These are phyloP conservation scores for Tolypocladium endophyticum DNA, from an alignment of 2,329 filamentous ascomycete genomes.

Conservation along the genomic window DNA sequence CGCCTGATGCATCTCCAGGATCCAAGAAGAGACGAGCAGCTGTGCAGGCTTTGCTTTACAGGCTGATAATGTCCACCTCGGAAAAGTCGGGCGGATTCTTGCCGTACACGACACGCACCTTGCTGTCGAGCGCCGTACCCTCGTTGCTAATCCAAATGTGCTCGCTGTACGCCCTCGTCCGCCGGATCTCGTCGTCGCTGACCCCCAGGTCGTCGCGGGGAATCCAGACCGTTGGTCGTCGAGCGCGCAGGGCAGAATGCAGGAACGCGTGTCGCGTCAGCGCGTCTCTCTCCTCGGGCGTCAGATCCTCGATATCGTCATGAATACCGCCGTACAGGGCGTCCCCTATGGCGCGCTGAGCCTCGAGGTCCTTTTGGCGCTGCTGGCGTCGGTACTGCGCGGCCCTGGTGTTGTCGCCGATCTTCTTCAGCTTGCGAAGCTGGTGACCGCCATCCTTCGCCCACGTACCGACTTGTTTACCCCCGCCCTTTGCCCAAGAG, in stretches of 20 bases:
- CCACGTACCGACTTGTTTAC: slow-evolving; percentile 20
- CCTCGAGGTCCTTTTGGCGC: slow-evolving; percentile 54
- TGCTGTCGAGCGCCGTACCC: slow-evolving; percentile 77
- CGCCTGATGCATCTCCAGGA: background rate
- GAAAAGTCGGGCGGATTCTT: slow-evolving; percentile 83
- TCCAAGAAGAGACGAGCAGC: background rate
- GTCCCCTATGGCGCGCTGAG: slow-evolving; percentile 62
- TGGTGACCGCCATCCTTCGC: slow-evolving; percentile 35
- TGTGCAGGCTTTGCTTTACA: slow-evolving; percentile 32
- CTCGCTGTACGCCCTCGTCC: slow-evolving; percentile 66
- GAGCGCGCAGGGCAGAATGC: slow-evolving; percentile 75
- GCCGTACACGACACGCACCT: slow-evolving; percentile 72
- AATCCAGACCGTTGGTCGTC: slow-evolving; percentile 86
- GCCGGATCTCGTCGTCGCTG: slow-evolving; percentile 78
- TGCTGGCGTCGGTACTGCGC: slow-evolving; percentile 37
- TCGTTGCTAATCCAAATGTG: slow-evolving; percentile 91
- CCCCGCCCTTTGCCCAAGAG: slow-evolving; percentile 29
- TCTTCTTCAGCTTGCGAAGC: slow-evolving; percentile 30
- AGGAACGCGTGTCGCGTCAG: slow-evolving; percentile 83
- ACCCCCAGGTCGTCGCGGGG: slow-evolving; percentile 84
- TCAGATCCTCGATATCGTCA: slow-evolving; percentile 90
- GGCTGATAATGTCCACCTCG: slow-evolving; percentile 73
- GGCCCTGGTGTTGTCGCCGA: slow-evolving; percentile 24
- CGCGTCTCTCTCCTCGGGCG: slow-evolving; percentile 76
- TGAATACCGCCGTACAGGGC: slow-evolving; percentile 79